phyloP scores from a whole-genome alignment of 331 rosid genomes.

The Stylosanthes scabra region DNA sequence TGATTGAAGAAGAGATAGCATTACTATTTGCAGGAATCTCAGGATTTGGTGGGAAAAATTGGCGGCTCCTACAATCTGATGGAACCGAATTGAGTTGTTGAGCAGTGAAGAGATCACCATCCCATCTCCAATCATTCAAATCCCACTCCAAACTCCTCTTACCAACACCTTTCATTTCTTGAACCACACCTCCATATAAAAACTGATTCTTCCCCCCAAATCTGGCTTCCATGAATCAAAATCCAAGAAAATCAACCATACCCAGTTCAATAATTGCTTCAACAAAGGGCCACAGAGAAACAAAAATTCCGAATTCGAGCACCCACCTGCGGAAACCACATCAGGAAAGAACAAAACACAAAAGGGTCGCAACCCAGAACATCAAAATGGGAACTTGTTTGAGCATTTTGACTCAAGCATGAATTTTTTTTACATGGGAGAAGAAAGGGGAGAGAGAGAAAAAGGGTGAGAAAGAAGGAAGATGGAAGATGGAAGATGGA shows the following conservation, averaged over 20 bases:
- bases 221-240: conserved; percentile 66
- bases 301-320: conserved; percentile 27
- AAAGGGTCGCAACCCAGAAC: conserved; percentile 14
- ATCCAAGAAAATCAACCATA: not conserved
- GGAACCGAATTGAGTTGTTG: conserved; percentile 58
- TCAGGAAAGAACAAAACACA: not conserved
- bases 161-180: conserved; percentile 59
- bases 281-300: not conserved
- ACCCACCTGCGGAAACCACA: conserved; percentile 23
- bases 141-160: conserved; percentile 75
- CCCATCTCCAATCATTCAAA: conserved; percentile 90
- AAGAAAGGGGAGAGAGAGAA: not conserved
- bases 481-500: too few species aligned
- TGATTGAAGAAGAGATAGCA: conserved; percentile 50
- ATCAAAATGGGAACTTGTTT: conserved; percentile 36
- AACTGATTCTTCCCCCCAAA: conserved; percentile 58
- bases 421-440: not conserved
- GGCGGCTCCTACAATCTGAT: conserved; percentile 61
- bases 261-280: conserved; percentile 21
- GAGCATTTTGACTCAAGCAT: conserved; percentile 26
- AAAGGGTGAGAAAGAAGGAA: not conserved
- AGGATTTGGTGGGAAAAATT: conserved; percentile 59
- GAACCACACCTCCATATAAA: conserved; percentile 50
- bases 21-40: conserved; percentile 51
- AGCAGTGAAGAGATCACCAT: conserved; percentile 83